Percentiles rank a stretch among this genome's conserved stretches.
Evolutionary conservation across 2,329 filamentous ascomycete genomes (phyloP).

Genomic region (Colletotrichum spinosum): DNA sequence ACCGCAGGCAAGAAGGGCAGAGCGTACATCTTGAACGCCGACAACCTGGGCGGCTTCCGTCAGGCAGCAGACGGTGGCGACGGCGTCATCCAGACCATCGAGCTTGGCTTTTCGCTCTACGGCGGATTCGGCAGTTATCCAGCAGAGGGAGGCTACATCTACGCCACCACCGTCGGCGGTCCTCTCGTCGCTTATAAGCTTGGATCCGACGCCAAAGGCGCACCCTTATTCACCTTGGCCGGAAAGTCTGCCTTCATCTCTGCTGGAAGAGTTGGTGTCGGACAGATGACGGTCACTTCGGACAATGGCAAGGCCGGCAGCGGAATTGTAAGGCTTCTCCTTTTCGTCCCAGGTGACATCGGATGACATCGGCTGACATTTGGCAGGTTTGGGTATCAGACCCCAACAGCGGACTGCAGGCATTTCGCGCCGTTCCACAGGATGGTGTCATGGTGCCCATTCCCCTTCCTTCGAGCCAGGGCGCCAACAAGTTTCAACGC

Average conservation of each 20-base stretch:
- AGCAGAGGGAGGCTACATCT: conserved; percentile 56
- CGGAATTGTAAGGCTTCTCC: conserved; percentile 43
- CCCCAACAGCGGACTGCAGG: conserved; percentile 50
- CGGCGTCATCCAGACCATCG: conserved; percentile 50
- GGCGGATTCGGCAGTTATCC: conserved; percentile 54
- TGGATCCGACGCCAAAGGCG: conserved; percentile 37
- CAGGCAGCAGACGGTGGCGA: conserved; percentile 50
- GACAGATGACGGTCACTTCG: conserved; percentile 51
- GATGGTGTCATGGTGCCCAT: conserved; percentile 50
- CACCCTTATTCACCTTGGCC: conserved; percentile 48
- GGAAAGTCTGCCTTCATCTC: conserved; percentile 41
- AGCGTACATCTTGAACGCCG: conserved; percentile 52
- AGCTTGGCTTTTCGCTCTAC: conserved; percentile 48
- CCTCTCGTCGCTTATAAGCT: conserved; percentile 38
- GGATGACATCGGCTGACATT: neutral
- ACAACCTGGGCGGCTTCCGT: conserved; percentile 55
- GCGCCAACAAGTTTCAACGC: conserved; percentile 52
- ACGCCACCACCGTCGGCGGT: conserved; percentile 44
- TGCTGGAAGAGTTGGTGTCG: conserved; percentile 46
- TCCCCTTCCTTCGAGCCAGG: conserved; percentile 49
- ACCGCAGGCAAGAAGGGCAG: conserved; percentile 54
- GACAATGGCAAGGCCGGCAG: conserved; percentile 49
- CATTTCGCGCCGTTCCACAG: conserved; percentile 53
- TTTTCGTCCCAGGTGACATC: neutral
- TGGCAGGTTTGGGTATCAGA: conserved; percentile 51